Percentiles rank a stretch among this genome's conserved stretches.
Evolutionary conservation across 306 rosid genomes (phyloP).

Genomic region (Prosopis cineraria): DNA sequence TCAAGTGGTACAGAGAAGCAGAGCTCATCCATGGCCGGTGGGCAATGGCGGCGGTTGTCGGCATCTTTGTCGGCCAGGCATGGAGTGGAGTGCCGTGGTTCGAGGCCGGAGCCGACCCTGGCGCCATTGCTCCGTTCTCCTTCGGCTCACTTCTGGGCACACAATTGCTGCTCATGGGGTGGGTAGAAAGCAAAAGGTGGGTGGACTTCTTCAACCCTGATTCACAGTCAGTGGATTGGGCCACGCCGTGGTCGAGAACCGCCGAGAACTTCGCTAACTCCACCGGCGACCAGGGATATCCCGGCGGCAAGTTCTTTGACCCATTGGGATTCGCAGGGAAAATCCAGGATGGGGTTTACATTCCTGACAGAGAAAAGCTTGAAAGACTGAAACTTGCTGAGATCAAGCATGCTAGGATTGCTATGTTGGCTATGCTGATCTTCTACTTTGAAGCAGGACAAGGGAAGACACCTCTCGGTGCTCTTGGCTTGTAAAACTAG

Average conservation of each 20-base stretch:
- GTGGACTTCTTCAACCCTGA: slow-evolving; percentile 98
- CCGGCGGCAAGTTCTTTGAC: slow-evolving; percentile 95
- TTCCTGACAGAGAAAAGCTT: slow-evolving; percentile 64
- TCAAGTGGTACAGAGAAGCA: slow-evolving; percentile 98
- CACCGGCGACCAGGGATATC: slow-evolving; percentile 95
- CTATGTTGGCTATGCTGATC: slow-evolving; percentile 93
- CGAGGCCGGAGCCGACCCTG: slow-evolving; percentile 91
- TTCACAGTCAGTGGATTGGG: slow-evolving; percentile 95
- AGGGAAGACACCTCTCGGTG: slow-evolving; percentile 97
- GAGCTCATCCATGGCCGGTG: slow-evolving; percentile 98
- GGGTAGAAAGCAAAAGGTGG: slow-evolving; percentile 99
- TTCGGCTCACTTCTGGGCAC: slow-evolving; percentile 91
- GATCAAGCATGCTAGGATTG: slow-evolving; percentile 92
- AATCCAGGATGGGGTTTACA: slow-evolving; percentile 56
- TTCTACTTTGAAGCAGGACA: slow-evolving; percentile 99
- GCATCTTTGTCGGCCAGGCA: slow-evolving; percentile 94
- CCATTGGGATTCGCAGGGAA: slow-evolving; percentile 79
- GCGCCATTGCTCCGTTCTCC: slow-evolving; percentile 94
- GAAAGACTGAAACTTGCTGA: slow-evolving; percentile 89
- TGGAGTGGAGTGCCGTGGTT: slow-evolving; percentile 99
- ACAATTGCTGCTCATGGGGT: slow-evolving; percentile 91
- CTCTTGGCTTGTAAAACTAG: slow-evolving; percentile 89
- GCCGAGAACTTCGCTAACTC: slow-evolving; percentile 85
- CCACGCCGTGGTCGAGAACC: slow-evolving; percentile 95
- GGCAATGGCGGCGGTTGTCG: slow-evolving; percentile 97